Evolutionary conservation across 2,329 filamentous ascomycete genomes (phyloP).

Genomic region (Lachnellula suecica): DNA sequence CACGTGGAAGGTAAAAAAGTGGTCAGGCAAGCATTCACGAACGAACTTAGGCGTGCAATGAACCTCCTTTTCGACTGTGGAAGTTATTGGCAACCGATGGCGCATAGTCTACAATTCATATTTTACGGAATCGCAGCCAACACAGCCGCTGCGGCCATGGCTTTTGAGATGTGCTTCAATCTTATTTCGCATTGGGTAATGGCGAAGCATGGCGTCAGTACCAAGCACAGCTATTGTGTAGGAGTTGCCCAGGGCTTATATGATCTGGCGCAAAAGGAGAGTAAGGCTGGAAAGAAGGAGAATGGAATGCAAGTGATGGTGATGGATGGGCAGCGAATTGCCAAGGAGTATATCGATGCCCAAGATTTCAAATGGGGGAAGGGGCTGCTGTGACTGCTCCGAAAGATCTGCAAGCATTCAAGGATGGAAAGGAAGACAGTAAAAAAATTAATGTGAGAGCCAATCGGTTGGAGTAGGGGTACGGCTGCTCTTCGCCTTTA

Average conservation of each 20-base stretch:
- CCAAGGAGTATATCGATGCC: neutral
- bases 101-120: too few species aligned
- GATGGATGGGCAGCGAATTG: neutral
- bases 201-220: neutral
- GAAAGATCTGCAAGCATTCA: neutral
- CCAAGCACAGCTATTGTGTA: neutral
- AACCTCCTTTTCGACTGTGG: too few species aligned
- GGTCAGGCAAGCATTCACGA: too few species aligned
- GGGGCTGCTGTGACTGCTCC: neutral
- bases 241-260: neutral
- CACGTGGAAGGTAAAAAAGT: too few species aligned
- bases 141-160: too few species aligned
- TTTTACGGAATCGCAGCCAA: too few species aligned
- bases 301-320: neutral
- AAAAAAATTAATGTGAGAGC: neutral
- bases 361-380: neutral
- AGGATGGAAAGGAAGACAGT: neutral
- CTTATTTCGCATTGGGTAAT: neutral
- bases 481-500: too few species aligned
- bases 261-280: neutral
- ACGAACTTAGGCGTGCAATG: too few species aligned
- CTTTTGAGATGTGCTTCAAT: neutral
- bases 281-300: neutral
- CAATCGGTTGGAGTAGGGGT: neutral
- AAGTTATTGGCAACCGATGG: too few species aligned